Base-by-base conservation (phyloP, 345 rosid species). In the Brassica nigra region DNA sequence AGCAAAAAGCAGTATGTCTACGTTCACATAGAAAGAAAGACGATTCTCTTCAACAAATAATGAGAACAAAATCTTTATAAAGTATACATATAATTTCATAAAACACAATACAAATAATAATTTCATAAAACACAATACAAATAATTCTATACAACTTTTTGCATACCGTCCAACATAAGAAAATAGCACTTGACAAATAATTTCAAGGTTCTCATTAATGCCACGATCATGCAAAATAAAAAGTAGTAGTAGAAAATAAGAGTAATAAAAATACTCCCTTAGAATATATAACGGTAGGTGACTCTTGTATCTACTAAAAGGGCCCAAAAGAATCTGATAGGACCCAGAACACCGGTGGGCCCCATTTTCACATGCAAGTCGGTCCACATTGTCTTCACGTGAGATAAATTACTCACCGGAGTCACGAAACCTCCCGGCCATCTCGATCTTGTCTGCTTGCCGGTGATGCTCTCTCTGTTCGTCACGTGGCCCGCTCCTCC, bases 371-470 rank as follows among this genome's bases (percentile, higher is more conserved):
- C 74, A 66, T 36, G 70, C 30, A 16, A 54, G 58, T 5, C 57
- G 11, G 49, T 42, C 30, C 7, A 8, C 47, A 18, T 78, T 58
- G 61, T 64, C 71, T 62, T 68, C 75, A 66, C 82, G 74, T 73
- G 77, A 72, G 8, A 64, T 42, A 73, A 23, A 23, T 71, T 57
- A 54, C 76, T 54, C 76, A 64, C 79, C 79, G 76, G 79, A 52
- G 76, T 6, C n/a, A 67, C 76, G 61, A 74, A 69, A 29, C 71
- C 73, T 55, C 74, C 83, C 83, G 76, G 76, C 79, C 67, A 80
- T 70, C 31, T 62, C 79, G 33, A 75, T 36, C 79, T 54, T 75
- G 80, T 80, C 83, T 74, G 65, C 66, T 74, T 61, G 75, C 78
- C 82, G 62, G 77, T 47, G 61, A 57, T 57, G 58, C 10, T 23